These are phyloP conservation scores for Nelumbo lutea DNA, from an alignment of 164 flowering plant genomes.

Conservation along the genomic window DNA sequence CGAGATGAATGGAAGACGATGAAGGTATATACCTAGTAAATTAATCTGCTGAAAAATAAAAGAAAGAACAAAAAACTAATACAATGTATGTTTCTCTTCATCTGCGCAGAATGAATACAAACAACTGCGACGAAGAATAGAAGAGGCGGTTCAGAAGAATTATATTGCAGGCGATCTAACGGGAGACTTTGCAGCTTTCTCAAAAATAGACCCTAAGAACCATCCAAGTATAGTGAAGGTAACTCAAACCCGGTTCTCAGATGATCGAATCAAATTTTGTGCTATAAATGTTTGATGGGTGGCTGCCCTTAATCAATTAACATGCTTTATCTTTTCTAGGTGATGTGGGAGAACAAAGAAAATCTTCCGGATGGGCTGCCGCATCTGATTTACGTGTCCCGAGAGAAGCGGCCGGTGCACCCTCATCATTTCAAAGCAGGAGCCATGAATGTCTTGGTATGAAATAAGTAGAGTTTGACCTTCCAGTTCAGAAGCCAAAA, in stretches of 20 bases:
- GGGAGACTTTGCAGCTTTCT: slow-evolving; percentile 31
- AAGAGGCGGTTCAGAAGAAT: slow-evolving; percentile 18
- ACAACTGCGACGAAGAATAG: slow-evolving; percentile 32
- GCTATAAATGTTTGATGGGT: too few relatives aligned
- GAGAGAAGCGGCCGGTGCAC: slow-evolving; percentile 58
- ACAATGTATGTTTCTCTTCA: too few relatives aligned
- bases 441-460: slow-evolving; percentile 68
- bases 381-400: slow-evolving; percentile 45
- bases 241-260: neutral
- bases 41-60: too few relatives aligned
- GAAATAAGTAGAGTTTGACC: neutral
- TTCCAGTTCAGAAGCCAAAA: neutral
- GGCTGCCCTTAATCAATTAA: too few relatives aligned
- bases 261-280: too few relatives aligned
- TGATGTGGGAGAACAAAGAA: slow-evolving; percentile 49
- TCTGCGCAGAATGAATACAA: slow-evolving; percentile 36
- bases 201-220: slow-evolving; percentile 23
- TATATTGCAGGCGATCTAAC: slow-evolving; percentile 2
- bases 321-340: slow-evolving; percentile 15
- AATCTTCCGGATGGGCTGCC: slow-evolving; percentile 38
- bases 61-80: neutral
- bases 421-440: slow-evolving; percentile 70
- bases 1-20: slow-evolving; percentile 32
- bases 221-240: slow-evolving; percentile 57
- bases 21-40: slow-evolving; percentile 31